Evolutionary conservation across 2,329 filamentous ascomycete species (phyloP).

Genomic region (Colletotrichum tanaceti): DNA sequence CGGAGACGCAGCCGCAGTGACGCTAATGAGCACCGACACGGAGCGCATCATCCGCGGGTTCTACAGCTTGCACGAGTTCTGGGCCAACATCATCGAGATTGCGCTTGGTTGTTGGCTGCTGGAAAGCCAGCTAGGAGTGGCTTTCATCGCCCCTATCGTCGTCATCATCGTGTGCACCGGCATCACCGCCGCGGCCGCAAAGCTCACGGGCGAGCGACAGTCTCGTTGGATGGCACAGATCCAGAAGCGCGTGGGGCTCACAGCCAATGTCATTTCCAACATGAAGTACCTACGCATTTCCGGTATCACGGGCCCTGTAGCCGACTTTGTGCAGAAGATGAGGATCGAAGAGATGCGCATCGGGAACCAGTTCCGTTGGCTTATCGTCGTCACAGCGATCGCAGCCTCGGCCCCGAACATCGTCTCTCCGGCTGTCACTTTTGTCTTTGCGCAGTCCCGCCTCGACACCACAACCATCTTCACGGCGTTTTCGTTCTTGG

Average conservation of each 20-base stretch:
- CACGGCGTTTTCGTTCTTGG: constrained; percentile 50
- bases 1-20: constrained; percentile 50
- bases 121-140: constrained; percentile 47
- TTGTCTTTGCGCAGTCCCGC: constrained; percentile 43
- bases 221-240: constrained; percentile 48
- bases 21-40: constrained; percentile 54
- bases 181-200: constrained; percentile 39
- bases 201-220: constrained; percentile 44
- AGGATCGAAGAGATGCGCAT: constrained; percentile 44
- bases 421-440: constrained; percentile 51
- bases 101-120: constrained; percentile 50
- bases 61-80: constrained; percentile 49
- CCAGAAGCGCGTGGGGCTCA: constrained; percentile 46
- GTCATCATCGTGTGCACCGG: constrained; percentile 45
- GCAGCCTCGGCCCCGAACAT: constrained; percentile 51
- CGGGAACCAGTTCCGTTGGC: constrained; percentile 43
- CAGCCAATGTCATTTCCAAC: constrained; percentile 43
- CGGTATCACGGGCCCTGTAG: constrained; percentile 46
- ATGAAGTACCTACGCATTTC: constrained; percentile 49
- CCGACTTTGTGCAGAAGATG: constrained; percentile 43
- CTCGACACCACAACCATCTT: constrained; percentile 47
- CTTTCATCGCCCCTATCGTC: constrained; percentile 49
- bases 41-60: constrained; percentile 50
- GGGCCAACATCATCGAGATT: constrained; percentile 50
- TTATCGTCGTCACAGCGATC: constrained; percentile 46